Conservation (phyloP, 2,329 filamentous ascomycete genomes). For the Zymoseptoria passerinii region DNA sequence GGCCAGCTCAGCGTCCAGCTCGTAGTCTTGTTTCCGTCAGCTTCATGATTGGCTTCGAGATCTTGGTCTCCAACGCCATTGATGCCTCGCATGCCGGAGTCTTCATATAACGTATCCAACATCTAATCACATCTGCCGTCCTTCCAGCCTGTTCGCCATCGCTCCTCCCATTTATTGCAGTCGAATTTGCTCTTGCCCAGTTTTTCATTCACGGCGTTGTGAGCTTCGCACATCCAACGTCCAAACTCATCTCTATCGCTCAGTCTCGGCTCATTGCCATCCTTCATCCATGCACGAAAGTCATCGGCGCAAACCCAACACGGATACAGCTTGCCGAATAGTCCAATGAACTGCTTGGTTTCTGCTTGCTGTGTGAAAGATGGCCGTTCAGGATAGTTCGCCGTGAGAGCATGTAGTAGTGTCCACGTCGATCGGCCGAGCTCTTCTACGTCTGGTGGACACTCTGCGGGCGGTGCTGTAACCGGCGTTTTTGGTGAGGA, state of each 20-base stretch:
- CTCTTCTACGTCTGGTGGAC: slow-evolving; percentile 80
- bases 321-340: slow-evolving; percentile 83
- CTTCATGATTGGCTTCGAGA: no score
- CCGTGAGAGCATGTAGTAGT: slow-evolving; percentile 83
- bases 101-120: background rate
- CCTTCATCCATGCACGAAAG: slow-evolving; percentile 72
- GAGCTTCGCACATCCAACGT: slow-evolving; percentile 73
- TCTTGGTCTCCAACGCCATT: no score
- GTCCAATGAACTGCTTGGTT: slow-evolving; percentile 65
- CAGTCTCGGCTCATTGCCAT: slow-evolving; percentile 56
- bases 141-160: slow-evolving; percentile 86
- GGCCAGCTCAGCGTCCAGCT: no score
- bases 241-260: slow-evolving; percentile 61
- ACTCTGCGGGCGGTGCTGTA: slow-evolving; percentile 47
- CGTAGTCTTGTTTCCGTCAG: background rate
- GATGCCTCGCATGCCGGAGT: background rate
- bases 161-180: slow-evolving; percentile 82
- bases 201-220: slow-evolving; percentile 83
- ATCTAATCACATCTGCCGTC: slow-evolving; percentile 56
- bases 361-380: slow-evolving; percentile 63
- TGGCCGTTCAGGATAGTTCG: slow-evolving; percentile 68
- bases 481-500: slow-evolving; percentile 31
- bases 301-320: slow-evolving; percentile 95
- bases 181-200: slow-evolving; percentile 87
- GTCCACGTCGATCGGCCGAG: slow-evolving; percentile 90